A percentile compares a stretch with the other conserved stretches of the same genome.
Conservation (phyloP, 75 land plant genomes). For the Ceratopteris richardii region DNA sequence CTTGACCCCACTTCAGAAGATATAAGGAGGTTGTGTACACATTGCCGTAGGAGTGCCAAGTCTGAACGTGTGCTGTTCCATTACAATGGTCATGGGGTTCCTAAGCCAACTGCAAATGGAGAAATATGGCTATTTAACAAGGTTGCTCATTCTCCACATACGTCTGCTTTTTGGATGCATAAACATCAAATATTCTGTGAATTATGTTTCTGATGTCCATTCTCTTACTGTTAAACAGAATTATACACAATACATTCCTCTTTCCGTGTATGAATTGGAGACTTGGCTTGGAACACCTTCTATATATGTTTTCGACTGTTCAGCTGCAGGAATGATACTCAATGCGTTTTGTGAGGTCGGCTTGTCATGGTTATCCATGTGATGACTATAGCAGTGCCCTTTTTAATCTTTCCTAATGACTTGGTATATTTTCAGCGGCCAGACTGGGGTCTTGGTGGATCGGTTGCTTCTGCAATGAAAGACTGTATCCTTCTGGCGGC, state of each 20-base stretch:
- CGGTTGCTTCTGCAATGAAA: slow-evolving; percentile 39
- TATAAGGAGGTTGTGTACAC: slow-evolving; percentile 72
- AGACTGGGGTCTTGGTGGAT: slow-evolving; percentile 39
- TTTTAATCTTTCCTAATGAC: not conserved
- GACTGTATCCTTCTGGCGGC: slow-evolving; percentile 94
- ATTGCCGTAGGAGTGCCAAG: slow-evolving; percentile 72
- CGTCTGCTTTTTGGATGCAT: too few relatives aligned
- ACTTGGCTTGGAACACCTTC: slow-evolving; percentile 94
- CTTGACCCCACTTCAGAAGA: slow-evolving; percentile 90
- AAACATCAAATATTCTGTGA: too few relatives aligned
- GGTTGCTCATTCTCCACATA: slow-evolving; percentile 43
- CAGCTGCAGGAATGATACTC: slow-evolving; percentile 90
- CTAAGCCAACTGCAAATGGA: slow-evolving; percentile 86
- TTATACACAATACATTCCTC: slow-evolving; percentile 89
- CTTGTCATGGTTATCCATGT: not conserved
- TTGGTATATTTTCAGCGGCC: slow-evolving; percentile 34
- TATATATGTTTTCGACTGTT: slow-evolving; percentile 96
- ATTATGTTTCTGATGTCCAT: too few relatives aligned
- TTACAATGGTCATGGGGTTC: slow-evolving; percentile 98
- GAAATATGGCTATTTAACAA: slow-evolving; percentile 97
- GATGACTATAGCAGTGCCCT: not conserved
- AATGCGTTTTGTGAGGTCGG: slow-evolving; percentile 82
- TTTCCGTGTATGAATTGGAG: slow-evolving; percentile 86
- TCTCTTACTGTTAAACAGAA: not conserved
- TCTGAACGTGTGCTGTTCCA: slow-evolving; percentile 88